Conservation (phyloP, 352 stramenopile species). For the Phytopythium cucurbitacearum region DNA sequence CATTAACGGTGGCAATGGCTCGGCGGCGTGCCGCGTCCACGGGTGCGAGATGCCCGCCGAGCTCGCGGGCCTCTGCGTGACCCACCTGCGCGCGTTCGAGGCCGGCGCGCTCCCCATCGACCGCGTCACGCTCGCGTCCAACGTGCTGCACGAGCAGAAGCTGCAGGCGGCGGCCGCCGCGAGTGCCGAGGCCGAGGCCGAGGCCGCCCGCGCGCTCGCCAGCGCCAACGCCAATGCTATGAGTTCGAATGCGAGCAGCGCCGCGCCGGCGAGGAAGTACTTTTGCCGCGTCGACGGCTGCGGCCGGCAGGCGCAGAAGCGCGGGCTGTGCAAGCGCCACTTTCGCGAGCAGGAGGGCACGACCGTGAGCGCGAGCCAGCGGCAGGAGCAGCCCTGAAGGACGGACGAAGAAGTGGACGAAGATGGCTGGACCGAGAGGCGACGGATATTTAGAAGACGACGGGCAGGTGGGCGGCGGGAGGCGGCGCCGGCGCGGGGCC, state of each 20-base stretch:
- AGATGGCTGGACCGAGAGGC: no score
- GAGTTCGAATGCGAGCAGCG: constrained; percentile 5
- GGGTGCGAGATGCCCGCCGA: constrained; percentile 22
- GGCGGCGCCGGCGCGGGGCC: no score
- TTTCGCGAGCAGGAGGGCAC: constrained; percentile 36
- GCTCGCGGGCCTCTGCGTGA: constrained; percentile 35
- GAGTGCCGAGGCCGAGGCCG: constrained; percentile 9
- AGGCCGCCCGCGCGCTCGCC: constrained; percentile 8
- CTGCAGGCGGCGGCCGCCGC: constrained; percentile 17
- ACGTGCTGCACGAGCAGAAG: constrained; percentile 16
- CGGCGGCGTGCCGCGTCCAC: constrained; percentile 30
- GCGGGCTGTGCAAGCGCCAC: constrained; percentile 59
- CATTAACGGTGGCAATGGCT: background rate
- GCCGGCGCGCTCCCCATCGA: constrained; percentile 52
- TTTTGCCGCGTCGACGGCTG: constrained; percentile 61
- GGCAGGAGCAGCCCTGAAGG: no score
- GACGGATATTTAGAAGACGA: no score
- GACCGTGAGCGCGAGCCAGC: constrained; percentile 9
- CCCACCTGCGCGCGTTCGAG: constrained; percentile 48
- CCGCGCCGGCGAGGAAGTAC: constrained; percentile 46
- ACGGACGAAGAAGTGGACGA: no score
- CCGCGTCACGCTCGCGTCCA: constrained; percentile 46
- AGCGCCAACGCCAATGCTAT: constrained; percentile 16
- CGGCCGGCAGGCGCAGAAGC: constrained; percentile 59
- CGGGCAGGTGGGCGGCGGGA: no score